Conservation (phyloP, 116 monocot genomes). For the Trichopus zeylanicus region DNA sequence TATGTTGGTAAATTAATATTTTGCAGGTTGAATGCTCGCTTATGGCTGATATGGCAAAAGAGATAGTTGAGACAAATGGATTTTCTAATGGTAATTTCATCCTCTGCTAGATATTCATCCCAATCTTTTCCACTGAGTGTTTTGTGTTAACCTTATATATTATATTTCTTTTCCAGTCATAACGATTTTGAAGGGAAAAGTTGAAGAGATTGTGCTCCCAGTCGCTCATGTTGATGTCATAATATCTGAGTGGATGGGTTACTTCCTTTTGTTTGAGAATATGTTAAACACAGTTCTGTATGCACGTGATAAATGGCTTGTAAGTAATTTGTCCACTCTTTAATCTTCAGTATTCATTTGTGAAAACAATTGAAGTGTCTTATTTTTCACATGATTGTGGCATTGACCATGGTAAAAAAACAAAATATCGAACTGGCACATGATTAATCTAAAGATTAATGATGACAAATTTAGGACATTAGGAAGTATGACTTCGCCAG, state of each 20-base stretch:
- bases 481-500: too few species aligned
- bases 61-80: slow-evolving; percentile 82
- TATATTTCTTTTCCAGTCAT: slow-evolving; percentile 44
- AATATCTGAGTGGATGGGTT: slow-evolving; percentile 98
- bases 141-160: background rate
- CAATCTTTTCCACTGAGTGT: background rate
- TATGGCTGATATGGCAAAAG: slow-evolving; percentile 97
- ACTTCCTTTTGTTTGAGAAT: slow-evolving; percentile 90
- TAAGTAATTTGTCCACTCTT: slow-evolving; percentile 26
- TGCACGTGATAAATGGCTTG: slow-evolving; percentile 98
- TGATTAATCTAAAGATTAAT: too few species aligned
- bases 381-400: background rate
- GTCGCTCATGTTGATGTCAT: slow-evolving; percentile 76
- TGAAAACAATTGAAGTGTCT: too few species aligned
- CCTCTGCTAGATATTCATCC: background rate
- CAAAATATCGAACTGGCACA: background rate
- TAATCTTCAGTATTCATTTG: background rate
- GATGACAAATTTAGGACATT: too few species aligned
- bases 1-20: background rate
- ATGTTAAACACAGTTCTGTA: slow-evolving; percentile 93
- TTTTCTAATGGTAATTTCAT: slow-evolving; percentile 61
- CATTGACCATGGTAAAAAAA: too few species aligned
- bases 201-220: slow-evolving; percentile 88
- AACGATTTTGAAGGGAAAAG: slow-evolving; percentile 86
- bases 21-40: slow-evolving; percentile 89